Evolutionary conservation across 2,329 filamentous ascomycete genomes (phyloP).

Genomic region (Sarocladiaceae sp.): DNA sequence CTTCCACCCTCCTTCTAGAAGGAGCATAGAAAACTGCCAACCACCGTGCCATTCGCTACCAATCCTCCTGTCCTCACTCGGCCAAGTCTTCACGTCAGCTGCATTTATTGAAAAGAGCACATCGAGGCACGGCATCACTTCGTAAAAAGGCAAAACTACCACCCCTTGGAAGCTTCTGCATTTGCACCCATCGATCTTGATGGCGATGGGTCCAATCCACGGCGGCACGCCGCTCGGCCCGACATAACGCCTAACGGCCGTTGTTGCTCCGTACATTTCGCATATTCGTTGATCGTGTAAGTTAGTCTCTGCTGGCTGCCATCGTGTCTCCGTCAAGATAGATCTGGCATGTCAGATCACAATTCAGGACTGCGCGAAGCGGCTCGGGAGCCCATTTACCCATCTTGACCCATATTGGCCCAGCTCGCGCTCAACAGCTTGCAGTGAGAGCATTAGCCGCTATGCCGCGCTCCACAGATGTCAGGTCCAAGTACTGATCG

Average conservation of each 20-base stretch:
- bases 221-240: constrained; percentile 4
- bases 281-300: background rate
- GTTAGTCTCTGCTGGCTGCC: background rate
- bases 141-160: too few relatives aligned
- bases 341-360: too few relatives aligned
- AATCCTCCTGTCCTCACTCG: too few relatives aligned
- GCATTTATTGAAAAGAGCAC: too few relatives aligned
- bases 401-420: background rate
- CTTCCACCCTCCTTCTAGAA: constrained; percentile 1
- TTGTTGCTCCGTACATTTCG: background rate
- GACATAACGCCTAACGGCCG: background rate
- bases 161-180: too few relatives aligned
- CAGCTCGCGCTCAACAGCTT: background rate
- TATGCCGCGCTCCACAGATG: background rate
- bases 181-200: background rate
- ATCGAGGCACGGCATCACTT: too few relatives aligned
- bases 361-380: background rate
- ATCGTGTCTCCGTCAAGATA: too few relatives aligned
- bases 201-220: background rate
- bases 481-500: background rate
- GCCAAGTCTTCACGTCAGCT: background rate
- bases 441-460: background rate
- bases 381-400: constrained; percentile 4
- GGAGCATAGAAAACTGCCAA: background rate
- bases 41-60: background rate